Conservation (phyloP, 1,284 basidiomycete genomes). For the Peniophora sp. region DNA sequence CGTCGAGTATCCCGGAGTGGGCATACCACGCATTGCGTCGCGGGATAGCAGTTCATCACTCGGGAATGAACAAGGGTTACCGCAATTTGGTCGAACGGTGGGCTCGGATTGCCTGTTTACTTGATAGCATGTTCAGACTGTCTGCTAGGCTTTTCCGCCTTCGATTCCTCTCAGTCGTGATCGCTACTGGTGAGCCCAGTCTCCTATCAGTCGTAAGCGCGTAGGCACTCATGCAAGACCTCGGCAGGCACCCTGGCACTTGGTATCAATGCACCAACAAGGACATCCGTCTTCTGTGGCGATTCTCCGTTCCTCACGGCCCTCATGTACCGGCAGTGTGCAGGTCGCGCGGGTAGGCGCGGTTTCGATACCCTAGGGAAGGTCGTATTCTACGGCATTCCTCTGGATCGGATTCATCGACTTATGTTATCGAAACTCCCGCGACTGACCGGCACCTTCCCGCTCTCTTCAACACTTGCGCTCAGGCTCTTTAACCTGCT, state of each 20-base stretch:
- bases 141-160: conserved; percentile 44
- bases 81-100: conserved; percentile 54
- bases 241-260: conserved; percentile 46
- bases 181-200: conserved; percentile 45
- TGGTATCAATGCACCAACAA: conserved; percentile 68
- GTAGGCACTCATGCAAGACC: conserved; percentile 20
- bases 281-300: conserved; percentile 58
- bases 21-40: conserved; percentile 39
- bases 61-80: conserved; percentile 61
- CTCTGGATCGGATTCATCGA: conserved; percentile 54
- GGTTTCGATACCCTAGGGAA: conserved; percentile 64
- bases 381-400: conserved; percentile 63
- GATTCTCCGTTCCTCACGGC: conserved; percentile 62
- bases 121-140: neutral
- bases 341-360: conserved; percentile 61
- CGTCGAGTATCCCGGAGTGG: conserved; percentile 32
- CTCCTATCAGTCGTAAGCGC: neutral
- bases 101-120: conserved; percentile 3
- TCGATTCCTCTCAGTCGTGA: conserved; percentile 55
- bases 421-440: conserved; percentile 58
- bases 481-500: conserved; percentile 59
- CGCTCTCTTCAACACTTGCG: conserved; percentile 55
- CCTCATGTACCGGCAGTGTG: conserved; percentile 65
- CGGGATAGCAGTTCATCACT: conserved; percentile 63
- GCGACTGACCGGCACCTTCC: conserved; percentile 55